Evolutionary conservation across 352 stramenopile species (phyloP).

Genomic region (Phytophthora pinifolia): DNA sequence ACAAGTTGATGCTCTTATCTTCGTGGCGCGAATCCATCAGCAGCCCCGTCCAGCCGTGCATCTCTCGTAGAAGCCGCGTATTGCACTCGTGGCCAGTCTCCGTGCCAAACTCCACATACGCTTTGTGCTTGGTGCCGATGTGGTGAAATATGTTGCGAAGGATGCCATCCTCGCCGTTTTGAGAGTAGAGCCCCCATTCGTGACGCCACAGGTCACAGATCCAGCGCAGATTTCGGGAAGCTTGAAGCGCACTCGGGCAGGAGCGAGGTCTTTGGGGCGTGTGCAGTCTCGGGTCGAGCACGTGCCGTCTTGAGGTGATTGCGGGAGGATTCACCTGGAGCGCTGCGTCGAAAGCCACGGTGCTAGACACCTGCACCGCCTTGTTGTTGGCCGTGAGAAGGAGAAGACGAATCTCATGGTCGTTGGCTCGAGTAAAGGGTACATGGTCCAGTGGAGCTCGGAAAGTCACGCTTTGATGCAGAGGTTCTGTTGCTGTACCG

Average conservation of each 20-base stretch:
- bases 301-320: conserved; percentile 15
- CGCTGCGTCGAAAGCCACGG: conserved; percentile 22
- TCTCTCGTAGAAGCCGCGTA: conserved; percentile 52
- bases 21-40: conserved; percentile 58
- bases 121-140: conserved; percentile 34
- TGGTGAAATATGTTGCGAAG: conserved; percentile 57
- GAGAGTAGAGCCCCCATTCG: conserved; percentile 63
- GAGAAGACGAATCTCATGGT: conserved; percentile 39
- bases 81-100: conserved; percentile 63
- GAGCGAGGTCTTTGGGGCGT: conserved; percentile 24
- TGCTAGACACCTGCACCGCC: conserved; percentile 22
- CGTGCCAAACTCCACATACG: conserved; percentile 73
- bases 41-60: conserved; percentile 51
- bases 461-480: conserved; percentile 36
- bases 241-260: conserved; percentile 20
- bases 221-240: conserved; percentile 26
- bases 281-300: conserved; percentile 24
- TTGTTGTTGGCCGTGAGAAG: conserved; percentile 56
- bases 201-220: conserved; percentile 63
- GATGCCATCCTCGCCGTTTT: conserved; percentile 77
- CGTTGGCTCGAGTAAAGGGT: conserved; percentile 10
- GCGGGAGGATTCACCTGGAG: conserved; percentile 10
- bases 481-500: conserved; percentile 11
- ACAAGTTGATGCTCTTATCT: conserved; percentile 49
- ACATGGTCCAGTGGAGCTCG: conserved; percentile 38